Percentiles rank a stretch among this genome's conserved stretches.
These are phyloP conservation scores for Oryza australiensis DNA, from an alignment of 176 grass and related monocot species.

Conservation along the genomic window DNA sequence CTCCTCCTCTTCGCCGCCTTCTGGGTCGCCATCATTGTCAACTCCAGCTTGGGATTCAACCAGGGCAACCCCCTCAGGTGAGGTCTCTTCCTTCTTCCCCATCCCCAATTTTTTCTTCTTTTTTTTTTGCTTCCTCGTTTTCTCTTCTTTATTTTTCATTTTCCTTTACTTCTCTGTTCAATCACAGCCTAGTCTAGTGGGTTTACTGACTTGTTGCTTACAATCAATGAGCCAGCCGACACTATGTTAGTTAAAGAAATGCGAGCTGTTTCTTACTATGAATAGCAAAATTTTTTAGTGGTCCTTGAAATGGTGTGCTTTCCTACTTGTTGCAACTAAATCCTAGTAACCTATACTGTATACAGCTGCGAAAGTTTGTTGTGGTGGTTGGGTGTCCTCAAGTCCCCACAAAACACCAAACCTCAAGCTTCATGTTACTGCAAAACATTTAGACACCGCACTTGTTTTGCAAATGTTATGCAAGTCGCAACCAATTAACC, in stretches of 20 bases:
- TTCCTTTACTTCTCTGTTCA: too few relatives aligned
- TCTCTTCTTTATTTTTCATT: too few relatives aligned
- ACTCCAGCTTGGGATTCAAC: conserved; percentile 99
- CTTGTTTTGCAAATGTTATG: background rate
- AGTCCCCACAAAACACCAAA: background rate
- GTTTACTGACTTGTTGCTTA: too few relatives aligned
- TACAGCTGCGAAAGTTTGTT: conserved; percentile 1
- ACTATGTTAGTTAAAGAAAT: too few relatives aligned
- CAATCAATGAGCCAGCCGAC: too few relatives aligned
- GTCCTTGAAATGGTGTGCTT: background rate
- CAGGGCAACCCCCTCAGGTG: conserved; percentile 83
- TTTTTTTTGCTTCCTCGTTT: background rate
- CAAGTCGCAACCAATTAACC: background rate
- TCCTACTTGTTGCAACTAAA: background rate
- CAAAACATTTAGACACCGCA: background rate
- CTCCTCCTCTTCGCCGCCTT: conserved; percentile 75
- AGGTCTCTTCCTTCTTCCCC: background rate
- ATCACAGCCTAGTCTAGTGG: too few relatives aligned
- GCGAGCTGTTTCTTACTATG: background rate
- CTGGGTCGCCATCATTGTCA: conserved; percentile 89
- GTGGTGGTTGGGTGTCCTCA: background rate
- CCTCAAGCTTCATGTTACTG: background rate
- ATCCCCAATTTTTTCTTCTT: background rate
- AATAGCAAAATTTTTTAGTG: background rate
- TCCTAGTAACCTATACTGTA: background rate